phyloP scores from a whole-genome alignment of 495 filamentous ascomycete genomes.

The Podospora sp. region DNA sequence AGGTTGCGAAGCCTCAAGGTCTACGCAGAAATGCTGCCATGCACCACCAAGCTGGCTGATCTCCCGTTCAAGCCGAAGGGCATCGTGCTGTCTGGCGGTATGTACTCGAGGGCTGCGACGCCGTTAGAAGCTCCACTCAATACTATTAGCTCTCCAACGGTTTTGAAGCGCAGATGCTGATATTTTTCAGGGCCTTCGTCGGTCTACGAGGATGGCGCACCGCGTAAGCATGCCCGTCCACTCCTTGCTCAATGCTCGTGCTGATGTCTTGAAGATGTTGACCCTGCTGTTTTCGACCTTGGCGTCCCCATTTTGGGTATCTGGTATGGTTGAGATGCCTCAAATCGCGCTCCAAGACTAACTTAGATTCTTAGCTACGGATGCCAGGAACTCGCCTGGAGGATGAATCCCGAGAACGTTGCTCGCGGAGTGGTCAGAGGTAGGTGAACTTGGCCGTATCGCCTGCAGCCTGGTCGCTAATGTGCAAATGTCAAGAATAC shows the following conservation, averaged over 20 bases:
- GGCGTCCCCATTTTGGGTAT: conserved; percentile 61
- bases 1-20: conserved; percentile 61
- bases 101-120: background rate
- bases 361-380: conserved; percentile 16
- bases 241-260: background rate
- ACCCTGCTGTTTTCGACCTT: conserved; percentile 79
- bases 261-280: conserved; percentile 49
- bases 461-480: background rate
- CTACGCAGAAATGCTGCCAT: conserved; percentile 91
- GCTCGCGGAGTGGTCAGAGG: conserved; percentile 66
- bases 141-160: background rate
- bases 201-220: conserved; percentile 70
- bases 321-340: conserved; percentile 55
- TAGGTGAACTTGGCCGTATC: background rate
- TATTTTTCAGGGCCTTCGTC: conserved; percentile 14
- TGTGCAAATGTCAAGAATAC: conserved; percentile 26
- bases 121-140: too few relatives aligned
- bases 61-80: conserved; percentile 82
- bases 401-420: conserved; percentile 67
- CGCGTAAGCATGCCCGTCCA: conserved; percentile 47
- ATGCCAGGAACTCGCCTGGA: conserved; percentile 68
- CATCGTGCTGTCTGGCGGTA: conserved; percentile 73
- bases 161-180: background rate
- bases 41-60: conserved; percentile 81
- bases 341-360: conserved; percentile 2